Evolutionary conservation across 345 rosid genomes (phyloP).

Genomic region (Eucalyptus lansdowneana): DNA sequence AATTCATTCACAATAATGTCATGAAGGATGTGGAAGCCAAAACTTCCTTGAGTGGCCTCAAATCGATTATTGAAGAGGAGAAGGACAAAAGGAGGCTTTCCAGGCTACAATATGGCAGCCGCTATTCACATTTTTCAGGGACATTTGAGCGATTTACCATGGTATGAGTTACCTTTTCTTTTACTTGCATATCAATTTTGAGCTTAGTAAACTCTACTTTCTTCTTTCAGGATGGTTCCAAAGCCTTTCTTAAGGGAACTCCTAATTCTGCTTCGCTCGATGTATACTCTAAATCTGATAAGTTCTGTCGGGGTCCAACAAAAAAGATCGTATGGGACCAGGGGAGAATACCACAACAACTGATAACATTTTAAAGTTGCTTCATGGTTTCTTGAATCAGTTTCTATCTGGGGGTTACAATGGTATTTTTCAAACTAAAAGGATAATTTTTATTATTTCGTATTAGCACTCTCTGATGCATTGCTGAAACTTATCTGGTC

Average conservation of each 20-base stretch:
- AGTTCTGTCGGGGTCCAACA: slow-evolving; percentile 22
- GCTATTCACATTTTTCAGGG: slow-evolving; percentile 82
- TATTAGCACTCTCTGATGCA: background rate
- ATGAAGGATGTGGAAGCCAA: slow-evolving; percentile 36
- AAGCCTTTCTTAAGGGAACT: slow-evolving; percentile 57
- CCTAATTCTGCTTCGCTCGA: slow-evolving; percentile 31
- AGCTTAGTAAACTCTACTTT: background rate
- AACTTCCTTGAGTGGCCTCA: slow-evolving; percentile 46
- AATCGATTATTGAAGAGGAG: slow-evolving; percentile 69
- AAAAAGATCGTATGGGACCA: slow-evolving; percentile 59
- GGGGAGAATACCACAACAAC: slow-evolving; percentile 35
- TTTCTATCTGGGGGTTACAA: slow-evolving; percentile 81
- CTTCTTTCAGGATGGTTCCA: slow-evolving; percentile 71
- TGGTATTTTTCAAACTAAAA: slow-evolving; percentile 30
- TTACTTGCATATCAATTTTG: background rate
- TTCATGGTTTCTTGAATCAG: slow-evolving; percentile 72
- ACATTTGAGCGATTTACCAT: slow-evolving; percentile 69
- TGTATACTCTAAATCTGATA: slow-evolving; percentile 23
- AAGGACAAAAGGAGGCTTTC: slow-evolving; percentile 50
- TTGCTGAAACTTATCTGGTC: background rate
- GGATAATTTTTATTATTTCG: background rate
- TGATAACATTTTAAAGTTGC: slow-evolving; percentile 40
- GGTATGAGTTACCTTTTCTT: slow-evolving; percentile 24
- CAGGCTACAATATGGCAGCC: slow-evolving; percentile 22
- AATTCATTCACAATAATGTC: background rate